A percentile compares a stretch with the other conserved stretches of the same genome.
phyloP scores from a whole-genome alignment of 2,329 filamentous ascomycete genomes.

The Epichloe sibirici region DNA sequence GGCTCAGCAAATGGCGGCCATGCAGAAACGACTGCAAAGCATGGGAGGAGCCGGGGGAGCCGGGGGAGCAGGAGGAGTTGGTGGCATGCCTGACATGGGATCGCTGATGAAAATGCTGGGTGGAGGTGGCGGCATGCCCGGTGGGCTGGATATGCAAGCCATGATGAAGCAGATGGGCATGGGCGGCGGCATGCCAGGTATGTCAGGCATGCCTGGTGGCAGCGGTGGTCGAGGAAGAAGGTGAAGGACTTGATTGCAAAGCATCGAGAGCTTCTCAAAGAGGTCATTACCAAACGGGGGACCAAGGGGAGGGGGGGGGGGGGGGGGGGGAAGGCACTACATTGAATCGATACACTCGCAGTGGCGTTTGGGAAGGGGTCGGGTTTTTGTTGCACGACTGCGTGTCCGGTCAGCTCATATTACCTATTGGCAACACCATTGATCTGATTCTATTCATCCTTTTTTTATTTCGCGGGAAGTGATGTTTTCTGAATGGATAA shows the following conservation, averaged over 20 bases:
- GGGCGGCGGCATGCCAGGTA: slow-evolving; percentile 21
- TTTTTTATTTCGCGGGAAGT: too few species aligned
- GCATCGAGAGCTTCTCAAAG: too few species aligned
- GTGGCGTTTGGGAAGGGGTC: too few species aligned
- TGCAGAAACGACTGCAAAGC: slow-evolving; percentile 89
- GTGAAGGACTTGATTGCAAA: not conserved
- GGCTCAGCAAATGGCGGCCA: slow-evolving; percentile 84
- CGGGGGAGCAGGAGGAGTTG: slow-evolving; percentile 35
- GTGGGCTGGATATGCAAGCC: slow-evolving; percentile 64
- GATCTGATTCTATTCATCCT: too few species aligned
- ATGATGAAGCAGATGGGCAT: slow-evolving; percentile 66
- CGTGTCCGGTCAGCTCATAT: too few species aligned
- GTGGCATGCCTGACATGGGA: slow-evolving; percentile 68
- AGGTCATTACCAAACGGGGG: too few species aligned
- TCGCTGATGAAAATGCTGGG: slow-evolving; percentile 87
- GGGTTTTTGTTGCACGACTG: too few species aligned
- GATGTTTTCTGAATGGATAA: too few species aligned
- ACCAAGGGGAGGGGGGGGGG: too few species aligned
- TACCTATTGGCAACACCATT: too few species aligned
- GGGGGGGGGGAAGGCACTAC: too few species aligned
- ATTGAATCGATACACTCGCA: too few species aligned
- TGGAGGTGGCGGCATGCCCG: slow-evolving; percentile 51
- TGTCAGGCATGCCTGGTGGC: slow-evolving; percentile 12
- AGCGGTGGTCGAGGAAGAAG: slow-evolving; percentile 21
- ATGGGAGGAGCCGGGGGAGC: slow-evolving; percentile 57